Base-by-base conservation (phyloP, 257 asterid genomes). In the Rehmannia glutinosa region DNA sequence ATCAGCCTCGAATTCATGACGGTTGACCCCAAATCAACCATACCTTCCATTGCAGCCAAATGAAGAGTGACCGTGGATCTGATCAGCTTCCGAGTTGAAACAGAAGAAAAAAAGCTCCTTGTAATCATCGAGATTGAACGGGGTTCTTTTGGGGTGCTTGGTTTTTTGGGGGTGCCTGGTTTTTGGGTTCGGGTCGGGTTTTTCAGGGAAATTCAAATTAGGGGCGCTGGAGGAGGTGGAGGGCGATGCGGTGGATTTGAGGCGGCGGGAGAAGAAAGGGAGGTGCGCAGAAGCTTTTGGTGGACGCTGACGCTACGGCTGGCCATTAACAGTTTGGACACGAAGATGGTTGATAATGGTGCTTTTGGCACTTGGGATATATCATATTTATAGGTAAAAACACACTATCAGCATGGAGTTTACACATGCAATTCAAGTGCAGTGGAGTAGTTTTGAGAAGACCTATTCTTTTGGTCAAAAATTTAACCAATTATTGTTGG, bases 1-100 rank as follows among this genome's bases (percentile, higher is more conserved):
- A 87, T 73, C 11, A 83, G 73, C 24, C 73, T 43, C 2, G 97
- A 89, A n/a, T 79, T 87, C 83, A 89, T 65, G 6, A 85, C 87
- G 79, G 77, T 60, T 24, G 50, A 16, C 0, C 95, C 91, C 0
- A 79, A 0, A 72, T 85, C 89, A 41, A 87, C 89, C 73, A 79
- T 41, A 0, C 77, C 71, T 52, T 73, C 84, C 3, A 74, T 54
- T 0, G 91, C 67, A 0, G 81, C 63, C 80, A 77, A 53, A 20
- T 82, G 85, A 0, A 85, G 86, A 6, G 84, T 83, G 5, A 70
- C 12, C 5, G 85, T 56, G 0, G 95, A 85, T 65, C 56, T 69
- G 1, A 83, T 41, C 75, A 90, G 75, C 62, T 74, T 85, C 0
- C 67, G 0, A 1, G 93, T 82, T 0, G 88, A 61, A 13, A 87